Conservation (phyloP, 2,329 filamentous ascomycete genomes). For the Verticillium albo-atrum region DNA sequence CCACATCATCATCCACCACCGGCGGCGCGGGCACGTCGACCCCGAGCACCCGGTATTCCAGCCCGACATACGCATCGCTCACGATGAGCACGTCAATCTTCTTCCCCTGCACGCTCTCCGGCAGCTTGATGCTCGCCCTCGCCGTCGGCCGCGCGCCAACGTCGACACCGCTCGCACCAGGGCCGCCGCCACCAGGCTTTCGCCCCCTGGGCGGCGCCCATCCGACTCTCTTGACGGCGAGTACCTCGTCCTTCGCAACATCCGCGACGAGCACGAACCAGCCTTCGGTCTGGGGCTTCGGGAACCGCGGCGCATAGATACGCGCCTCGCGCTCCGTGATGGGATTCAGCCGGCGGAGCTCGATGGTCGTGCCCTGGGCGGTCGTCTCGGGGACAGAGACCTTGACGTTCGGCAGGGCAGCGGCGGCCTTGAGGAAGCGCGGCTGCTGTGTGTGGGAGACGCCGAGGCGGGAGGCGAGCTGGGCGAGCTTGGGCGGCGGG, state of each 20-base stretch:
- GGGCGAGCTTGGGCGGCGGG: conserved; percentile 27
- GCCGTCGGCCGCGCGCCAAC: conserved; percentile 45
- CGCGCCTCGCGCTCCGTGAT: conserved; percentile 61
- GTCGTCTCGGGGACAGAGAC: conserved; percentile 55
- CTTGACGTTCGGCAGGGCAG: conserved; percentile 64
- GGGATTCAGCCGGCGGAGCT: conserved; percentile 63
- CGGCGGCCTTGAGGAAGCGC: conserved; percentile 54
- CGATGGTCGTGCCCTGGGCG: conserved; percentile 57
- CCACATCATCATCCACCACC: conserved; percentile 41
- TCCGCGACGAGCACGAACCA: conserved; percentile 82
- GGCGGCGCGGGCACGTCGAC: conserved; percentile 49
- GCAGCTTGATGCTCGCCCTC: conserved; percentile 57
- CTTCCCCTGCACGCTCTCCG: conserved; percentile 45
- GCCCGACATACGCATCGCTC: conserved; percentile 83
- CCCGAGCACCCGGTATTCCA: conserved; percentile 50
- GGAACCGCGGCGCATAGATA: conserved; percentile 84
- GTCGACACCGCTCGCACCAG: conserved; percentile 20
- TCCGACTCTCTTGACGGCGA: conserved; percentile 80
- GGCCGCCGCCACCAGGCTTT: conserved; percentile 15
- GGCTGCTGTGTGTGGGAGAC: conserved; percentile 39
- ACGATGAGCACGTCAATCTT: conserved; percentile 71
- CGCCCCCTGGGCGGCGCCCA: conserved; percentile 48
- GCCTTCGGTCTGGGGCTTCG: conserved; percentile 90
- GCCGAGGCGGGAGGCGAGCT: conserved; percentile 45
- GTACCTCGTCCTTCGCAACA: conserved; percentile 64